phyloP scores from a whole-genome alignment of 345 rosid species.

The Rubroshorea leprosula region DNA sequence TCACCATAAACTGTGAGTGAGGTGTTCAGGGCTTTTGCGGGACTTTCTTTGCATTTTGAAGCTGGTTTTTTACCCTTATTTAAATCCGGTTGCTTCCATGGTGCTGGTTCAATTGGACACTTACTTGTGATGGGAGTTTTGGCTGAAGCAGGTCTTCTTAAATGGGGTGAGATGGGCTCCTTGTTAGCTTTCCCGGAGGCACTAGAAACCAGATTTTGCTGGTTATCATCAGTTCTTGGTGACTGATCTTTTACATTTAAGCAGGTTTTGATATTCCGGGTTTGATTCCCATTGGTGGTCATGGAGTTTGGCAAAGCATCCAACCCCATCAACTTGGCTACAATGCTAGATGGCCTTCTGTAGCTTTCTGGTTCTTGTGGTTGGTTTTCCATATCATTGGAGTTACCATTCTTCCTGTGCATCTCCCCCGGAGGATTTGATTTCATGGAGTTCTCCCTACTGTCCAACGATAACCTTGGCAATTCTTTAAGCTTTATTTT shows the following conservation, averaged over 20 bases:
- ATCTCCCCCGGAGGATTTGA: conserved; percentile 26
- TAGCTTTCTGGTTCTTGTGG: conserved; percentile 51
- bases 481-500: conserved; percentile 67
- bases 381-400: conserved; percentile 16
- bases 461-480: conserved; percentile 86
- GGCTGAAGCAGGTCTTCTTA: conserved; percentile 31
- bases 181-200: conserved; percentile 43
- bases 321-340: conserved; percentile 89
- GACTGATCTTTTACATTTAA: conserved; percentile 22
- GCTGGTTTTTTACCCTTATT: conserved; percentile 38
- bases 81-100: conserved; percentile 60
- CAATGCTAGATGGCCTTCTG: conserved; percentile 57
- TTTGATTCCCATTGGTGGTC: conserved; percentile 18
- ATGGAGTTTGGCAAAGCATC: conserved; percentile 48
- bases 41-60: conserved; percentile 23
- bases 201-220: conserved; percentile 30
- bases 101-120: conserved; percentile 59
- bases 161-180: conserved; percentile 38
- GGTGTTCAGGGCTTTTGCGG: conserved; percentile 22
- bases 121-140: conserved; percentile 42
- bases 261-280: conserved; percentile 15
- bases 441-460: conserved; percentile 48
- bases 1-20: conserved; percentile 62
- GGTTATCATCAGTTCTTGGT: conserved; percentile 28
- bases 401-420: conserved; percentile 15